A percentile compares a stretch with the other conserved stretches of the same genome.
Evolutionary conservation across 257 asterid genomes (phyloP).

Genomic region (Verbena officinalis): DNA sequence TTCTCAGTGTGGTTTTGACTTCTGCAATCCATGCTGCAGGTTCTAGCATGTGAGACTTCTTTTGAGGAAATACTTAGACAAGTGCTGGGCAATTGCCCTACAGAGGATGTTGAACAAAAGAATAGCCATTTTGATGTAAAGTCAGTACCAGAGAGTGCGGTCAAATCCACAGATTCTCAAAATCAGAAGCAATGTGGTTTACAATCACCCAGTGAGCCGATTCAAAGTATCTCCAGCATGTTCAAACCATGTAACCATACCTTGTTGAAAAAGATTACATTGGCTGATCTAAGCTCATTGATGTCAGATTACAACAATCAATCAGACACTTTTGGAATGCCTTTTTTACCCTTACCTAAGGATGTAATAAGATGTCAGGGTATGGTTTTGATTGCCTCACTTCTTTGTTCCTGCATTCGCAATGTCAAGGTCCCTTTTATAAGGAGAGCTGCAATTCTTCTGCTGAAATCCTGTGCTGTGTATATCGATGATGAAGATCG

Average conservation of each 20-base stretch:
- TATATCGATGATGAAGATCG: slow-evolving; percentile 95
- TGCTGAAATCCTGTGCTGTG: slow-evolving; percentile 88
- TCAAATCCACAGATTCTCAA: too few species aligned
- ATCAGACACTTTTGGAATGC: slow-evolving; percentile 96
- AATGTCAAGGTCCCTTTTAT: slow-evolving; percentile 93
- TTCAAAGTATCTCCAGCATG: slow-evolving; percentile 41
- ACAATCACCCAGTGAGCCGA: too few species aligned
- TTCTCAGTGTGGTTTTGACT: slow-evolving; percentile 23
- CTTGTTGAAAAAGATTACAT: slow-evolving; percentile 73
- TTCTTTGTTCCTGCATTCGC: slow-evolving; percentile 95
- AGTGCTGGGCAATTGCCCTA: slow-evolving; percentile 64
- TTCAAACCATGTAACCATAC: slow-evolving; percentile 83
- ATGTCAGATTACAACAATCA: slow-evolving; percentile 73
- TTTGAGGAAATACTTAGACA: slow-evolving; percentile 88
- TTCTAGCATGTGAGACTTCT: slow-evolving; percentile 86
- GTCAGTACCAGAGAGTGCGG: too few species aligned
- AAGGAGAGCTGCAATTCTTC: slow-evolving; percentile 89
- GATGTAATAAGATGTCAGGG: slow-evolving; percentile 93
- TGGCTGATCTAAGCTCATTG: slow-evolving; percentile 70
- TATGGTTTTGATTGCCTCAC: slow-evolving; percentile 96
- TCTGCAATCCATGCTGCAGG: slow-evolving; percentile 55
- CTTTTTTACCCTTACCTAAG: slow-evolving; percentile 84
- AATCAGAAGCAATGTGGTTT: too few species aligned
- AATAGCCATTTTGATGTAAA: too few species aligned
- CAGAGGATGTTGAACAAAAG: slow-evolving; percentile 27